These are phyloP conservation scores for Cordyceps fumosorosea DNA, from an alignment of 2,329 filamentous ascomycete species.

Conservation along the genomic window DNA sequence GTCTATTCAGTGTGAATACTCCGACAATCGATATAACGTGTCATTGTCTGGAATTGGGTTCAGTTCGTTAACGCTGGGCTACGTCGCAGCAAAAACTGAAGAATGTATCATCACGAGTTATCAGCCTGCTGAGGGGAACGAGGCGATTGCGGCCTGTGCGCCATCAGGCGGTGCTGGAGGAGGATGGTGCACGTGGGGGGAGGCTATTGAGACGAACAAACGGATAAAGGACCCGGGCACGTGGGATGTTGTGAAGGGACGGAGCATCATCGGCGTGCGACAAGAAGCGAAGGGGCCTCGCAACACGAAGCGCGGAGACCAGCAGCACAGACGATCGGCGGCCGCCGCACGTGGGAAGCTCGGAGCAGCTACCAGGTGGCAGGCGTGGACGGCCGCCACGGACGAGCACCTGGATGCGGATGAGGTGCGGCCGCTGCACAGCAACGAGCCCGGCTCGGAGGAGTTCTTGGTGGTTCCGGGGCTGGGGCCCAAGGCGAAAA, in stretches of 20 bases:
- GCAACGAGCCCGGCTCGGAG: slow-evolving; percentile 34
- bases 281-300: slow-evolving; percentile 27
- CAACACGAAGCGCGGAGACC: neutral
- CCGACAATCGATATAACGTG: slow-evolving; percentile 21
- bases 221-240: slow-evolving; percentile 55
- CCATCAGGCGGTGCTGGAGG: slow-evolving; percentile 30
- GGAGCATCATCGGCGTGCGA: slow-evolving; percentile 58
- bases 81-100: slow-evolving; percentile 51
- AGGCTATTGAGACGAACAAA: slow-evolving; percentile 44
- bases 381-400: slow-evolving; percentile 47
- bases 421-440: slow-evolving; percentile 40
- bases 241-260: slow-evolving; percentile 57
- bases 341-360: slow-evolving; percentile 14
- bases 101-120: slow-evolving; percentile 62
- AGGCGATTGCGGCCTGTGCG: slow-evolving; percentile 47
- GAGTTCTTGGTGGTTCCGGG: slow-evolving; percentile 55
- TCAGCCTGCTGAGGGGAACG: slow-evolving; percentile 44
- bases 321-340: slow-evolving; percentile 14
- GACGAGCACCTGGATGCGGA: slow-evolving; percentile 37
- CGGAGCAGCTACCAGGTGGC: slow-evolving; percentile 31
- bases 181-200: slow-evolving; percentile 44
- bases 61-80: slow-evolving; percentile 57
- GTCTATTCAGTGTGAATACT: slow-evolving; percentile 55
- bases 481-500: slow-evolving; percentile 56
- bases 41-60: slow-evolving; percentile 38